Conservation (phyloP, 352 stramenopile species). For the Phytophthora vignae region DNA sequence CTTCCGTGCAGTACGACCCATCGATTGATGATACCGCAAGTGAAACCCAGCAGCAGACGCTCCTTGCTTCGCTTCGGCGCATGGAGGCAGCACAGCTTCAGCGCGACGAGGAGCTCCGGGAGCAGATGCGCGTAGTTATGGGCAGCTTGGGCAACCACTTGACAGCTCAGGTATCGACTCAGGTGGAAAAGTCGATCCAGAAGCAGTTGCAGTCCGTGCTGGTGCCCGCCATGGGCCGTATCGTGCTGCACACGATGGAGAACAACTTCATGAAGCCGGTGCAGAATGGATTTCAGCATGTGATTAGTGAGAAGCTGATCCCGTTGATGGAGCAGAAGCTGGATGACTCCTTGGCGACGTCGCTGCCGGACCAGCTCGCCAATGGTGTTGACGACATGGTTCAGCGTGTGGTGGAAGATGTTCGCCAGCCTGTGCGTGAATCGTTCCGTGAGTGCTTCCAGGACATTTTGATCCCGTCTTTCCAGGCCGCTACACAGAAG, state of each 20-base stretch:
- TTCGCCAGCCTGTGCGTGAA: conserved; percentile 81
- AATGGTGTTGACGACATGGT: conserved; percentile 79
- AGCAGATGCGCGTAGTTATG: conserved; percentile 75
- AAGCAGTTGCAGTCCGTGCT: conserved; percentile 86
- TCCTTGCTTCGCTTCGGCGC: conserved; percentile 68
- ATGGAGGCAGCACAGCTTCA: conserved; percentile 77
- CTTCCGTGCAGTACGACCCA: conserved; percentile 69
- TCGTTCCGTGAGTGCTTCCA: conserved; percentile 89
- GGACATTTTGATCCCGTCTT: conserved; percentile 88
- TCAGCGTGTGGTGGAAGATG: conserved; percentile 78
- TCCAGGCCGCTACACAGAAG: conserved; percentile 88
- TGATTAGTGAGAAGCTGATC: conserved; percentile 77
- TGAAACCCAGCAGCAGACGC: conserved; percentile 60
- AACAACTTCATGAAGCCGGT: conserved; percentile 91
- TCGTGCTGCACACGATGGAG: conserved; percentile 90
- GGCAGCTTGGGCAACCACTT: conserved; percentile 64
- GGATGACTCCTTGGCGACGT: conserved; percentile 61
- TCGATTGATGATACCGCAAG: conserved; percentile 75
- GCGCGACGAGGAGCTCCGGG: conserved; percentile 74
- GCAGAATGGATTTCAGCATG: conserved; percentile 79
- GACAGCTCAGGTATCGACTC: conserved; percentile 61
- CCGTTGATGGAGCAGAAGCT: conserved; percentile 81
- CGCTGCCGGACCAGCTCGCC: conserved; percentile 67
- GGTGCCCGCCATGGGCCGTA: conserved; percentile 85
- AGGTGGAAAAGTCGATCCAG: conserved; percentile 86